Percentiles rank a stretch among this genome's conserved stretches.
Conservation (phyloP, 371 early-diverging fungal genomes). For the Actinomucor elegans region DNA sequence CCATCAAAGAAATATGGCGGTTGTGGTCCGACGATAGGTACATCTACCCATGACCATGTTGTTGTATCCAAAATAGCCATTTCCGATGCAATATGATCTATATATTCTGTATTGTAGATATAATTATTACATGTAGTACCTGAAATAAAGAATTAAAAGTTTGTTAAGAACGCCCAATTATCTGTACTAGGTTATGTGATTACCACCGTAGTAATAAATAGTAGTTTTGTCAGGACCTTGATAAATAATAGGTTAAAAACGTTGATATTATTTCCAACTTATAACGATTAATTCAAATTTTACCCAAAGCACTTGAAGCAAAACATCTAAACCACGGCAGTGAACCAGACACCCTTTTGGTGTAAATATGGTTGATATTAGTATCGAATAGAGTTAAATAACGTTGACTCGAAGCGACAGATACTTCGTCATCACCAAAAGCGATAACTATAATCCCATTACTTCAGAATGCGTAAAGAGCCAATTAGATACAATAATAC, state of each 20-base stretch:
- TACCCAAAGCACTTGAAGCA: conserved; percentile 9
- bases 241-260: too few species aligned
- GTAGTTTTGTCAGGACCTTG: conserved; percentile 9
- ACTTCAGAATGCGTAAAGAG: too few species aligned
- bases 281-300: too few species aligned
- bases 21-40: neutral
- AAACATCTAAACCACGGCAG: neutral
- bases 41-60: neutral
- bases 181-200: too few species aligned
- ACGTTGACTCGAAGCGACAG: neutral
- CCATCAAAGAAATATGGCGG: neutral
- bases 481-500: too few species aligned
- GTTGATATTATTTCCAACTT: too few species aligned
- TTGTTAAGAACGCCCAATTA: too few species aligned
- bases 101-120: too few species aligned
- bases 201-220: conserved; percentile 20
- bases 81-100: too few species aligned
- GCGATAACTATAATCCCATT: neutral
- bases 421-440: neutral
- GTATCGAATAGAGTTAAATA: conserved; percentile 2
- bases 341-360: neutral
- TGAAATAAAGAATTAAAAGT: too few species aligned
- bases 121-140: too few species aligned
- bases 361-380: neutral
- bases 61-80: neutral